These are phyloP conservation scores for Sistotremastrum niveocremeum DNA, from an alignment of 768 basidiomycete genomes.

Conservation along the genomic window DNA sequence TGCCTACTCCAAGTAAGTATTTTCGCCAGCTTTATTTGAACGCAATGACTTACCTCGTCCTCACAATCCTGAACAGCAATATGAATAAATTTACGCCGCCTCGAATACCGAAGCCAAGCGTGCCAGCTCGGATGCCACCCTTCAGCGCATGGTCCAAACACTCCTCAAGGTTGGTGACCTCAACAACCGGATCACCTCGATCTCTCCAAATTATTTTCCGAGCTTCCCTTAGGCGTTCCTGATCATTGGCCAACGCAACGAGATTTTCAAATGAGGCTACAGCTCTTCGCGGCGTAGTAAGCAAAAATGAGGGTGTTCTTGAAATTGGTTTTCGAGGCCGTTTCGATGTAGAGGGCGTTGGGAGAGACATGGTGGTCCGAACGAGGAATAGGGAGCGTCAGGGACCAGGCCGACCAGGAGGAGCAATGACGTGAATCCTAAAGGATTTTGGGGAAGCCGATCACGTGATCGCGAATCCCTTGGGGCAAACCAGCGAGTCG, in stretches of 20 bases:
- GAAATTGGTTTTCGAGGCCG: too few relatives aligned
- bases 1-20: constrained; percentile 27
- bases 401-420: too few relatives aligned
- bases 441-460: too few relatives aligned
- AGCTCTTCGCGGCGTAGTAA: constrained; percentile 19
- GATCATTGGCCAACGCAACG: constrained; percentile 72
- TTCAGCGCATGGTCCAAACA: constrained; percentile 57
- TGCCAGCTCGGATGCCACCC: constrained; percentile 63
- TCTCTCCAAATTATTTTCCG: constrained; percentile 76
- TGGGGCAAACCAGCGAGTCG: too few relatives aligned
- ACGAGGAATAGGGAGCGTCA: too few relatives aligned
- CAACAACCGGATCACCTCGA: constrained; percentile 59
- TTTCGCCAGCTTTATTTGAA: neutral
- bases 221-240: constrained; percentile 58
- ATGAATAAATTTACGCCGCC: constrained; percentile 75
- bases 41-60: constrained; percentile 38
- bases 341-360: too few relatives aligned
- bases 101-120: constrained; percentile 69
- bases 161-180: constrained; percentile 46
- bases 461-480: too few relatives aligned
- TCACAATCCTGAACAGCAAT: constrained; percentile 57
- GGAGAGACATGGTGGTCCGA: too few relatives aligned
- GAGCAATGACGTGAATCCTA: too few relatives aligned
- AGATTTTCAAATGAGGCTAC: constrained; percentile 76
- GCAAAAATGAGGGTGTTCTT: too few relatives aligned